Percentiles rank a stretch among this genome's conserved stretches.
Evolutionary conservation across 75 land plant species (phyloP).

Genomic region (Picea glauca): DNA sequence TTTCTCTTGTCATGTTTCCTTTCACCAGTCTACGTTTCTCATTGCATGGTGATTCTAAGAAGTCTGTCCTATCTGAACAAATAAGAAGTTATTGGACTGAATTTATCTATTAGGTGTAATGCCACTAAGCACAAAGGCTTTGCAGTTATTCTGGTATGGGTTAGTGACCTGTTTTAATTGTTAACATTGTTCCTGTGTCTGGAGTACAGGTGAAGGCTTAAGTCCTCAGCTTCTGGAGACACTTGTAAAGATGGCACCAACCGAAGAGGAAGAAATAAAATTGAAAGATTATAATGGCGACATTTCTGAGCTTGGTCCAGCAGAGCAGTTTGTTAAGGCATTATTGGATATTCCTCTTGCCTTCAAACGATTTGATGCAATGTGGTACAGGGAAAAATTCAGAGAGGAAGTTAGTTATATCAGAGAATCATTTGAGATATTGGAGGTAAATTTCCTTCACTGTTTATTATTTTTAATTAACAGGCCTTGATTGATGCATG

Average conservation of each 20-base stretch:
- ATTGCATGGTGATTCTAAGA: no score
- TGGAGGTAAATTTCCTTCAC: constrained; percentile 53
- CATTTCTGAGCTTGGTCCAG: constrained; percentile 56
- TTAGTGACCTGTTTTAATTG: background rate
- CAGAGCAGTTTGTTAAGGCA: constrained; percentile 71
- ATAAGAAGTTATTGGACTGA: no score
- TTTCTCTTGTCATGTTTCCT: no score
- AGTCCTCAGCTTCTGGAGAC: constrained; percentile 58
- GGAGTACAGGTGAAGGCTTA: constrained; percentile 25
- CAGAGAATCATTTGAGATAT: constrained; percentile 54
- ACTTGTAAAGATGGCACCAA: constrained; percentile 84
- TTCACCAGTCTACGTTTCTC: no score
- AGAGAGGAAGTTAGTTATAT: constrained; percentile 58
- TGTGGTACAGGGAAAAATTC: constrained; percentile 65
- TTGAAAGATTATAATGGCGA: constrained; percentile 58
- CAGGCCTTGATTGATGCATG: background rate
- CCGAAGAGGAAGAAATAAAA: constrained; percentile 74
- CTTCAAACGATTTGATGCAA: constrained; percentile 64
- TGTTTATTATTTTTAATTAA: background rate
- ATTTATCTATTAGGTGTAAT: background rate
- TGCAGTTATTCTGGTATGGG: background rate
- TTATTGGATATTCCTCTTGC: constrained; percentile 80
- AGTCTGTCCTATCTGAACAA: no score
- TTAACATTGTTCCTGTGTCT: background rate
- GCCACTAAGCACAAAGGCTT: background rate